Evolutionary conservation across 768 basidiomycete genomes (phyloP), one percentile per base, ranked within the genome.

Genomic region (Leccinum ochraceum): DNA sequence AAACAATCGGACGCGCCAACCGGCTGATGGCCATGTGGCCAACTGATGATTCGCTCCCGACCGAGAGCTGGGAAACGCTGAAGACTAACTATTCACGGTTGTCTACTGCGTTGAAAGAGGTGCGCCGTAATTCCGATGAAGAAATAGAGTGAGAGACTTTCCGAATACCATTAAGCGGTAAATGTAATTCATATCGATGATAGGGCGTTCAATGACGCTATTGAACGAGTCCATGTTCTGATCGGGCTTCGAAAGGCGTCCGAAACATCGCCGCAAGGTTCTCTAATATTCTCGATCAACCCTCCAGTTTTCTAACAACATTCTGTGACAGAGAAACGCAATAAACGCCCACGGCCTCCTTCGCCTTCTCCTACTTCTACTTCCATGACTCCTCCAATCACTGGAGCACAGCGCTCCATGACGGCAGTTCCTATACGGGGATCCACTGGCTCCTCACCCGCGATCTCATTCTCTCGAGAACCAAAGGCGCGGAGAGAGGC

Each of bases 241-340:
- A 86, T 92, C 56, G 92, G 85, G 9, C 76, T 94, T 52, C 77
- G 92, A 62, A 85, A 83, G 71, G 90, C 91, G 0, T 80, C 90
- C 48, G 90, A 91, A 73, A 67, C 77, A 34, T 67, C 71, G 8
- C 76, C 81, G 42, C 83, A 81, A 78, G 89, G 88, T 89, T 75
- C 68, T 7, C 32, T 32, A 20, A 11, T 11, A n/a, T 44, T 4
- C 44, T 22, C 34, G 28, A 30, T 6, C 10, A 36, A 11, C 16
- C 16, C 9, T 57, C 24, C 22, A 17, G 48, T 59, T 55, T 64
- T 53, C 56, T 54, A 46, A 62, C 39, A 13, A 24, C 17, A 32
- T 32, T 50, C 17, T 11, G 24, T 17, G 54, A 54, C 62, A 84
- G 90, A 92, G 63, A 93, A 93, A 74, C 83, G 92, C 48, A 83